Percentiles rank a stretch among this genome's conserved stretches.
These are phyloP conservation scores for Corylus avellana DNA, from an alignment of 306 rosid genomes.

Conservation along the genomic window DNA sequence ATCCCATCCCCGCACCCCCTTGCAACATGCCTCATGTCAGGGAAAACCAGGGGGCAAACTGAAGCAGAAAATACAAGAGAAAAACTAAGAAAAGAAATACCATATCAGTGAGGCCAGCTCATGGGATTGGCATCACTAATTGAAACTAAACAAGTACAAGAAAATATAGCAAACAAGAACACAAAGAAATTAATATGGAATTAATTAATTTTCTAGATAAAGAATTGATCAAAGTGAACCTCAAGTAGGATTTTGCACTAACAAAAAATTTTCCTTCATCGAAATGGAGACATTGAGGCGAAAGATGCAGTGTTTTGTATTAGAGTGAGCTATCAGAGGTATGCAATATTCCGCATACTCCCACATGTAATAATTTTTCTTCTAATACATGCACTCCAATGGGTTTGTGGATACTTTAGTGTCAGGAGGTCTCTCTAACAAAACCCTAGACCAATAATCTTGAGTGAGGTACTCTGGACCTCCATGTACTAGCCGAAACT, in stretches of 20 bases:
- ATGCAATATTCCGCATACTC: neutral
- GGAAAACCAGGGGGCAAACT: conserved; percentile 87
- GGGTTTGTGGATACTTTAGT: neutral
- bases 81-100: conserved; percentile 19
- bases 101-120: conserved; percentile 14
- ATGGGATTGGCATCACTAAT: conserved; percentile 26
- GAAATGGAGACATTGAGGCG: neutral
- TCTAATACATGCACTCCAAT: neutral
- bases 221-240: neutral
- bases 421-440: neutral
- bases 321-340: neutral
- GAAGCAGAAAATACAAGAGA: conserved; percentile 26
- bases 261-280: neutral
- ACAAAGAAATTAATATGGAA: neutral
- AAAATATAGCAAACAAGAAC: conserved; percentile 10
- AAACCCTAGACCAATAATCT: neutral
- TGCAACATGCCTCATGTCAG: conserved; percentile 62
- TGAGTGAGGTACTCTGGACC: neutral
- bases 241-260: neutral
- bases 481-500: conserved; percentile 13
- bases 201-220: neutral
- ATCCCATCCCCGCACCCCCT: conserved; percentile 65
- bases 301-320: no score
- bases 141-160: neutral
- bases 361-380: neutral